Evolutionary conservation across 352 stramenopile species (phyloP).

Genomic region (Peronosclerospora sorghi): DNA sequence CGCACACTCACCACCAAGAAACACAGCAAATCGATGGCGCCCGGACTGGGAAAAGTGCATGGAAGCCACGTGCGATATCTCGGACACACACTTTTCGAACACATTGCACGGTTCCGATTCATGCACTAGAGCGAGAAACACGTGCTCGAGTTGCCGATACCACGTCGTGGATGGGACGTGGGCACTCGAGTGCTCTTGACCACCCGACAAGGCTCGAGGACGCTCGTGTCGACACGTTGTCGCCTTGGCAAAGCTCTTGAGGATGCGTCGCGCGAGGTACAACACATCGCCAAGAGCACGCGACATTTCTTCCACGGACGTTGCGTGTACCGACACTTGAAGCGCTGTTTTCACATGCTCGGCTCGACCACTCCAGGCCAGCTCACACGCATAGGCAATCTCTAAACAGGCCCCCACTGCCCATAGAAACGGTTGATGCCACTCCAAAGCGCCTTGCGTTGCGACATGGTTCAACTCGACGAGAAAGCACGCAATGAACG

Average conservation of each 20-base stretch:
- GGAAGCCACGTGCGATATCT: conserved; percentile 65
- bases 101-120: conserved; percentile 9
- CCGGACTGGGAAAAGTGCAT: conserved; percentile 65
- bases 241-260: conserved; percentile 32
- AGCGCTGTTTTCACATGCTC: conserved; percentile 42
- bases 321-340: conserved; percentile 34
- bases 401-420: conserved; percentile 62
- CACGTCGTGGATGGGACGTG: conserved; percentile 11
- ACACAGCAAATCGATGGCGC: conserved; percentile 66
- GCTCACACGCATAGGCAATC: conserved; percentile 62
- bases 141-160: conserved; percentile 40
- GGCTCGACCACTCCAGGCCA: conserved; percentile 61
- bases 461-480: conserved; percentile 22
- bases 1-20: conserved; percentile 59
- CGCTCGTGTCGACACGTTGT: conserved; percentile 1
- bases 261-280: conserved; percentile 54
- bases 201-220: conserved; percentile 4
- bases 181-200: background rate
- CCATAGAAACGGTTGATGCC: conserved; percentile 55
- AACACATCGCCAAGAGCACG: conserved; percentile 52
- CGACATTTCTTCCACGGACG: conserved; percentile 51
- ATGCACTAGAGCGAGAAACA: conserved; percentile 24
- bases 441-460: conserved; percentile 11
- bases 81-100: conserved; percentile 50
- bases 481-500: conserved; percentile 51